Evolutionary conservation across 768 basidiomycete genomes (phyloP).

Genomic region (Amanita inopinata): DNA sequence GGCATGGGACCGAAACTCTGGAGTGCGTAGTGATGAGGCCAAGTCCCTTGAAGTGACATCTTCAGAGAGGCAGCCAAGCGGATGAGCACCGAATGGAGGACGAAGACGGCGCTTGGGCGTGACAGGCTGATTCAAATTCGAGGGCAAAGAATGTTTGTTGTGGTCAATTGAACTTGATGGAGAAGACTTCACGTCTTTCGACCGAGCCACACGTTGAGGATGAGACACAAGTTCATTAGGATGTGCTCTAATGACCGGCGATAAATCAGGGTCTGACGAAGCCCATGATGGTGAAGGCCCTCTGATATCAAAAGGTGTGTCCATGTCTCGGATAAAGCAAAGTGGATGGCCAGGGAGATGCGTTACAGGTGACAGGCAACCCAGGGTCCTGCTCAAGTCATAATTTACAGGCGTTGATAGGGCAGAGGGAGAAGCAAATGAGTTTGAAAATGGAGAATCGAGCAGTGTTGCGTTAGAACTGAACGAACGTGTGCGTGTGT

Average conservation of each 20-base stretch:
- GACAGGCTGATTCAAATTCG: background rate
- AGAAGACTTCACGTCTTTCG: background rate
- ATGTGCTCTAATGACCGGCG: constrained; percentile 21
- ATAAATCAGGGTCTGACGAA: constrained; percentile 18
- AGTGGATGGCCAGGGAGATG: constrained; percentile 4
- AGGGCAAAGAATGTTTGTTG: no score
- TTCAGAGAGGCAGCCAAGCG: no score
- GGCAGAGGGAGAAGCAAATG: background rate
- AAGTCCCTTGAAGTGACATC: no score
- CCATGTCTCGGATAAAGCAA: constrained; percentile 6
- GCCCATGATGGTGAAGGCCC: constrained; percentile 1
- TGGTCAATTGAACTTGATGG: no score
- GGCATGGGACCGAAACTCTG: constrained; percentile 1
- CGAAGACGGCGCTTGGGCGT: constrained; percentile 1
- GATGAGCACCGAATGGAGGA: background rate
- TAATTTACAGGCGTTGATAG: constrained; percentile 7
- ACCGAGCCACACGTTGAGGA: background rate
- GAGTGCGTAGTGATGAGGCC: no score
- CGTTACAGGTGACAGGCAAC: constrained; percentile 1
- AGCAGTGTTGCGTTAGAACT: constrained; percentile 9
- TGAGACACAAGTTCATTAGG: constrained; percentile 5
- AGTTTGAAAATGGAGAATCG: constrained; percentile 11
- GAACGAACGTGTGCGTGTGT: constrained; percentile 3
- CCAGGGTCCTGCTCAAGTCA: background rate
- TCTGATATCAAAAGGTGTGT: constrained; percentile 2